Base-by-base conservation (phyloP, 352 stramenopile genomes). In the Pythium periplocum region DNA sequence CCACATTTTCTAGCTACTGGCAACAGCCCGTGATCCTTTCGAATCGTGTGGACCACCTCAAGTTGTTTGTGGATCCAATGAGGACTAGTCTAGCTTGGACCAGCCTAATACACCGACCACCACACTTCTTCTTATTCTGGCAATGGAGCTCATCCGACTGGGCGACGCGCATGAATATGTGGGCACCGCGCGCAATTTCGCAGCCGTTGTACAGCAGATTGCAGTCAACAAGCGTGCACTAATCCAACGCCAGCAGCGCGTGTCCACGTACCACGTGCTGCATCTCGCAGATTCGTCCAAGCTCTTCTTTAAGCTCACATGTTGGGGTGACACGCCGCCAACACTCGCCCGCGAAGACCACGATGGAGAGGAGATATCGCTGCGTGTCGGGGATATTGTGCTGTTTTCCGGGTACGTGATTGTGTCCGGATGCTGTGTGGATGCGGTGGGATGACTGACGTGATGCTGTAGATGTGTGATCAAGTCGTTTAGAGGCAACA, bases 281-380 rank as follows among this genome's bases (percentile, higher is more conserved):
- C 65, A 75, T 9, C 49, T 85, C 45, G 72, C 74, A 1, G 74
- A 84, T 47, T 47, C 66, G 36, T 73, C 57, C 49, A 55, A 56
- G 44, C 65, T 68, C 62, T 84, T 73, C 57, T 86, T 83, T 51
- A 75, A 79, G 52, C 47, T 83, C 37, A 73, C 63, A 17, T 82
- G 73, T 48, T 85, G 64, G 73, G 74, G 76, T 33, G 59, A 79
- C n/a, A 45, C 53, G 38, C 64, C 67, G 38, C 72, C 78, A 1
- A 64, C 48, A 30, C 68, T 86, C 49, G 53, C 66, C 34, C 58
- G 68, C 6, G 52, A 65, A 10, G 64, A 81, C 26, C 66, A 64
- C 10, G 66, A 69, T 17, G 57, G 62, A 1, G 34, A 52, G 3
- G 69, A 86, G 37, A 58, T 62, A 4, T 17, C 47, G 6, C 50